Evolutionary conservation across 2,329 filamentous ascomycete species (phyloP), one percentile per base, ranked within the genome.

Genomic region (Xylariales sp.): DNA sequence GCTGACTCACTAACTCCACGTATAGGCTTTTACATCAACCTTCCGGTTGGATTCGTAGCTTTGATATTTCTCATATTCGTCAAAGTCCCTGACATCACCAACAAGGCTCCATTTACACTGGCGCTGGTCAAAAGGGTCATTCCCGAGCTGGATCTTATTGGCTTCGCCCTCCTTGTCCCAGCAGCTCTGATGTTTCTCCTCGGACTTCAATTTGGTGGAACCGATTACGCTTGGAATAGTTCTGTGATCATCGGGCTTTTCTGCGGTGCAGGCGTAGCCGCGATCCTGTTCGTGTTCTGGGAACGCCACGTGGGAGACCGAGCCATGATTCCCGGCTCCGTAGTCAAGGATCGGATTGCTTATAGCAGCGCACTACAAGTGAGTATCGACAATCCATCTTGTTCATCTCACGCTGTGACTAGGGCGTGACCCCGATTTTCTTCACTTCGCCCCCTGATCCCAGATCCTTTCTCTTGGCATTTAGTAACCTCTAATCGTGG

Each of bases 301-400:
- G 66, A 76, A 40, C 54, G 53, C 45, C 57, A 55, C 11, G 52
- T 57, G 44, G 71, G 70, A 3, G 68, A 71, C 15, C 56, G 63
- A 3, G 73, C 74, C 28, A 75, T 78, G 64, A 61, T 79, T 3
- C 66, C 70, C 0, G 58, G 65, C 2, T 65, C 66, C 0, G 59
- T 78, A 22, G 39, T 76, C 5, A 56, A 52, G 12, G 60, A 64
- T 25, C 61, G 71, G 1, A 56, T 66, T 19, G 62, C 76, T 15
- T 65, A 62, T 55, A 55, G 65, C 6, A 61, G 64, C 15, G 60
- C 63, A 19, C 8, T 66, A 4, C 69, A 65, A 29, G 61, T 73
- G 12, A n/a, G 25, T 19, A 27, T 22, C 4, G 14, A 15, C 15
- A 32, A 7, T 32, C 9, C 9, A 7, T 7, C 29, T 32, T 9